Evolutionary conservation across 2,329 filamentous ascomycete genomes (phyloP).

Genomic region (Trichoderma breve): DNA sequence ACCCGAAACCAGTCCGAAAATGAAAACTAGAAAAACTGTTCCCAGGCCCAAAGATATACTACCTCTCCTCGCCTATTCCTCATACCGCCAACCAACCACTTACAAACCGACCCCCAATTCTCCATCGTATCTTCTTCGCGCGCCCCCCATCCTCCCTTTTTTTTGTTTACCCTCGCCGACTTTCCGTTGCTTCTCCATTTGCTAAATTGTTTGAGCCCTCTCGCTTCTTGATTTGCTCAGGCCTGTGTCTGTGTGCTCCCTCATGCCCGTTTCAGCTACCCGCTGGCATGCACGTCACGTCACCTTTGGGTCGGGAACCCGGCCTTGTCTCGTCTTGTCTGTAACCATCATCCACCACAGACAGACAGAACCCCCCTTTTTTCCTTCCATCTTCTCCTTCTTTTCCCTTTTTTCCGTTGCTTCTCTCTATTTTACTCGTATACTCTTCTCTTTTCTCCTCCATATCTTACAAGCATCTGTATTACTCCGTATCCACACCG

Average conservation of each 20-base stretch:
- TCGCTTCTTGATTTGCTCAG: not conserved
- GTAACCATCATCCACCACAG: not conserved
- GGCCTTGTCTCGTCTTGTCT: not conserved
- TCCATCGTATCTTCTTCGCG: not conserved
- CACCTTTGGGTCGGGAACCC: conserved; percentile 4
- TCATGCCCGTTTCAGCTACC: conserved; percentile 13
- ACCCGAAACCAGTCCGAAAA: not conserved
- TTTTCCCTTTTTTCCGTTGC: not conserved
- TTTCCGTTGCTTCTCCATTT: not conserved
- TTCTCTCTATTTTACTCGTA: not conserved
- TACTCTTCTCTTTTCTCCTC: not conserved
- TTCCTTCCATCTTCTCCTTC: not conserved
- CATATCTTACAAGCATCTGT: not conserved
- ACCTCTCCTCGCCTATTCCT: not conserved
- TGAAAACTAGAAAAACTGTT: not conserved
- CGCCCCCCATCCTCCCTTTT: not conserved
- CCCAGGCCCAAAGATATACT: not conserved
- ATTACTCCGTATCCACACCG: not conserved
- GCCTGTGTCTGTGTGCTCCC: not conserved
- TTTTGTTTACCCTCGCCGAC: not conserved
- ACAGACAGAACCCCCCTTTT: not conserved
- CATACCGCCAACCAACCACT: not conserved
- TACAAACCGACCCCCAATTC: not conserved
- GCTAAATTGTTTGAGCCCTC: not conserved
- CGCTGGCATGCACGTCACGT: conserved; percentile 18